Evolutionary conservation across 129 eudicot genomes (phyloP).

Genomic region (Arctium minus): DNA sequence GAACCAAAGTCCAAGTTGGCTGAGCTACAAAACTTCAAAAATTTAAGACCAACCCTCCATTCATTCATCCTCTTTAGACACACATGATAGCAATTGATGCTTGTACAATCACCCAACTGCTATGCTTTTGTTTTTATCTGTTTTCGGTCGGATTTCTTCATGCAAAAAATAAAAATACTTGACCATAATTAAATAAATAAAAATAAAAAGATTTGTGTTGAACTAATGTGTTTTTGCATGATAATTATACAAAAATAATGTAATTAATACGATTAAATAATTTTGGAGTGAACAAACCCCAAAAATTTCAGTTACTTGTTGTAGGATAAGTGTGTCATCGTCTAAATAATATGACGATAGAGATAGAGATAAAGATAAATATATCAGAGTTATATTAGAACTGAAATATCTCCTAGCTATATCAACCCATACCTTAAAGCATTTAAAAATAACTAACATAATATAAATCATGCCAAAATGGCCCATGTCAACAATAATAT

Average conservation of each 20-base stretch:
- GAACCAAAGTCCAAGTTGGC: conserved; percentile 20
- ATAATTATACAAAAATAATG: neutral
- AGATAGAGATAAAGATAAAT: no score
- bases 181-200: neutral
- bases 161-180: neutral
- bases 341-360: no score
- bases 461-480: no score
- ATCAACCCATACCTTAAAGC: no score
- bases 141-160: neutral
- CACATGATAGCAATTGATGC: conserved; percentile 9
- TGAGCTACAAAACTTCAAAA: conserved; percentile 13
- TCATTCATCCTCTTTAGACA: conserved; percentile 32
- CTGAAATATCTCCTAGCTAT: no score
- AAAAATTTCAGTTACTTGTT: no score
- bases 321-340: no score
- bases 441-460: no score
- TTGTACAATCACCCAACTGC: conserved; percentile 6
- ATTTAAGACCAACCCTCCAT: neutral
- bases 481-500: no score
- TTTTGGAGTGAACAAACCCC: neutral
- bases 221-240: neutral
- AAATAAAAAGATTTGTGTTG: no score
- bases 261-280: neutral
- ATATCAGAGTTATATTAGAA: no score
- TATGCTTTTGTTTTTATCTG: conserved; percentile 9